Base-by-base conservation (phyloP, 345 rosid genomes). In the Eucalyptus cloeziana region DNA sequence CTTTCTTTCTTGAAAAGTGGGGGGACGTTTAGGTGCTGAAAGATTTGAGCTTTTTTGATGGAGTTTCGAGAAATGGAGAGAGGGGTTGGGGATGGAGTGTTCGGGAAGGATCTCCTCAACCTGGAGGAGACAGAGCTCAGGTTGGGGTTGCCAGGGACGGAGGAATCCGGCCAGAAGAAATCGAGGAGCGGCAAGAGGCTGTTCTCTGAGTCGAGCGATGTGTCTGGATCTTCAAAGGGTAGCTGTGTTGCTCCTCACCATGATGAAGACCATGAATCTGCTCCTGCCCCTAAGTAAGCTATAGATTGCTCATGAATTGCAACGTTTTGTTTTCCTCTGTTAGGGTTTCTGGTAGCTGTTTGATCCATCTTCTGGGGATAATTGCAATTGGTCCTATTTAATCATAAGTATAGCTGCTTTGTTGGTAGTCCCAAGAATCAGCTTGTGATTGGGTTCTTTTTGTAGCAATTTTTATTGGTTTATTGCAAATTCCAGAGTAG, bases 91-190 rank as follows among this genome's bases (percentile, higher is more conserved):
- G 88, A 92, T 60, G 43, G 45, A 89, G 7, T 93, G 89, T 86
- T 92, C 56, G 79, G 94, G 91, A 93, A 91, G 90, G 95, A 92
- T 89, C 93, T 95, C 31, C 25, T 76, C 85, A 95, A 96, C 92
- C 93, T 96, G 50, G 94, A 94, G 93, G 98, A 94, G 31, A 96
- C 99, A 13, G 99, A 97, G 93, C 96, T 97, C 12, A 93, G 98
- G 87, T 92, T 97, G 88, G 98, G 98, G 49, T 90, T 95, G 91
- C 99, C 99, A 2, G 99, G 99, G 85, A 93, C 94, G 15, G 94
- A 92, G 86, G 89, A 92, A 85, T 93, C 93, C 88, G 91, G 25
- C 22, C 80, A 7, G 88, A 87, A 87, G 87, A 85, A 76, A 76
- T 21, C 91, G 67, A 93, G 89, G 91, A 92, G 86, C 94, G 95